Conservation (phyloP, 2,329 filamentous ascomycete species). For the Claviceps sp. region DNA sequence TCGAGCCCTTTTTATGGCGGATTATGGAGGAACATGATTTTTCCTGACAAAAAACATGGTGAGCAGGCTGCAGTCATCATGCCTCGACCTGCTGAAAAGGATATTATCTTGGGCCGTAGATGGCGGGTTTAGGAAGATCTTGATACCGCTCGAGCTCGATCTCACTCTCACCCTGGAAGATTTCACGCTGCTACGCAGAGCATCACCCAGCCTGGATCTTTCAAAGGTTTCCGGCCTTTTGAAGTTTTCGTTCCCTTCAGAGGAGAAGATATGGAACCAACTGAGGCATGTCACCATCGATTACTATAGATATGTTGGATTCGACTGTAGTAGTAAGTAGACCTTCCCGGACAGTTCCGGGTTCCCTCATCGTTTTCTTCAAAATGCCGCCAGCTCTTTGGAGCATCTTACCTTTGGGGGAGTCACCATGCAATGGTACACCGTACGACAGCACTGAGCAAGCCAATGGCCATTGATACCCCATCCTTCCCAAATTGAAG, state of each 20-base stretch:
- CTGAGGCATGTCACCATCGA: constrained; percentile 8
- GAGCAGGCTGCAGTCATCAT: constrained; percentile 10
- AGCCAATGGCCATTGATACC: constrained; percentile 3
- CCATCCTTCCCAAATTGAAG: constrained; percentile 16
- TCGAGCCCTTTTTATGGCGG: constrained; percentile 15
- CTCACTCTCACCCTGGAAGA: constrained; percentile 15
- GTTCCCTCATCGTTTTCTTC: constrained; percentile 8
- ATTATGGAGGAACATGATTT: constrained; percentile 20
- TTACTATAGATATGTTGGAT: not conserved
- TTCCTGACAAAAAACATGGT: constrained; percentile 10
- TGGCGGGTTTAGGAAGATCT: constrained; percentile 15
- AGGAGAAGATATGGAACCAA: constrained; percentile 5
- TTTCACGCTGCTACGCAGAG: constrained; percentile 14
- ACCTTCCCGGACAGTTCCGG: constrained; percentile 1
- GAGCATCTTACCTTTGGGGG: constrained; percentile 13
- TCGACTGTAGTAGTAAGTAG: no score
- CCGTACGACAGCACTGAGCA: no score
- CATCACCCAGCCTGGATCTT: constrained; percentile 14
- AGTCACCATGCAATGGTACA: constrained; percentile 12
- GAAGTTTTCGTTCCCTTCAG: constrained; percentile 1
- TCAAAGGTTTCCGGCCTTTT: constrained; percentile 11
- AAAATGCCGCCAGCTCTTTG: constrained; percentile 8
- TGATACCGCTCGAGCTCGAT: constrained; percentile 12
- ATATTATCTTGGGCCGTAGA: constrained; percentile 19
- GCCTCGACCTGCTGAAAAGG: constrained; percentile 14